A percentile compares a stretch with the other conserved stretches of the same genome.
phyloP scores from a whole-genome alignment of 73 alveolate genomes.

The Paramecium sexaurelia region DNA sequence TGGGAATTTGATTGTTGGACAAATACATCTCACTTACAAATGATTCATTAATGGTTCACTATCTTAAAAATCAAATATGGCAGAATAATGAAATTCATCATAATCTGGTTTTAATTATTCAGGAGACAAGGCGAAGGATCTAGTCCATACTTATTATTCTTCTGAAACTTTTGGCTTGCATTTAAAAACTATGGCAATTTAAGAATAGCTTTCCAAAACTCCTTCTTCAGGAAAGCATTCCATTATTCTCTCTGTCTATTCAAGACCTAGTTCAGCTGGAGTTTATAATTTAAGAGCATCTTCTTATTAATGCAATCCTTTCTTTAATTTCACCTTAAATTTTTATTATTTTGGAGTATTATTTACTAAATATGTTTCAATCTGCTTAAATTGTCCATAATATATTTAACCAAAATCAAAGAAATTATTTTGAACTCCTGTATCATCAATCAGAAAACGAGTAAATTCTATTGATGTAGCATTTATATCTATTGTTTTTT shows the following conservation, averaged over 20 bases:
- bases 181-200: constrained; percentile 86
- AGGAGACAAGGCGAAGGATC: constrained; percentile 68
- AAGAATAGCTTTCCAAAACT: constrained; percentile 89
- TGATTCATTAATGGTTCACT: constrained; percentile 90
- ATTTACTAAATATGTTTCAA: constrained; percentile 94
- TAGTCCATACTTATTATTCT: constrained; percentile 68
- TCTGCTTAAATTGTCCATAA: constrained; percentile 94
- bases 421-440: constrained; percentile 91
- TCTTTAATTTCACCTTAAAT: constrained; percentile 86
- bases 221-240: constrained; percentile 96
- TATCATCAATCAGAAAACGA: constrained; percentile 72
- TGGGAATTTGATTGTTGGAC: constrained; percentile 92
- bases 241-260: constrained; percentile 94
- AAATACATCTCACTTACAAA: constrained; percentile 95
- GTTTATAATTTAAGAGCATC: constrained; percentile 85
- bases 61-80: constrained; percentile 79
- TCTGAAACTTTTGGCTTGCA: constrained; percentile 81
- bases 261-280: constrained; percentile 95
- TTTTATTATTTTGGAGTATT: constrained; percentile 94
- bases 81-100: constrained; percentile 80
- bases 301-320: constrained; percentile 87
- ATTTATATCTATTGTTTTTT: constrained; percentile 94
- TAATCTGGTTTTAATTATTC: constrained; percentile 77
- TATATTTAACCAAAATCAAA: constrained; percentile 96
- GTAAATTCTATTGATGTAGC: constrained; percentile 96